Evolutionary conservation across 2,329 filamentous ascomycete genomes (phyloP).

Genomic region (Dactylellina parvicollis): DNA sequence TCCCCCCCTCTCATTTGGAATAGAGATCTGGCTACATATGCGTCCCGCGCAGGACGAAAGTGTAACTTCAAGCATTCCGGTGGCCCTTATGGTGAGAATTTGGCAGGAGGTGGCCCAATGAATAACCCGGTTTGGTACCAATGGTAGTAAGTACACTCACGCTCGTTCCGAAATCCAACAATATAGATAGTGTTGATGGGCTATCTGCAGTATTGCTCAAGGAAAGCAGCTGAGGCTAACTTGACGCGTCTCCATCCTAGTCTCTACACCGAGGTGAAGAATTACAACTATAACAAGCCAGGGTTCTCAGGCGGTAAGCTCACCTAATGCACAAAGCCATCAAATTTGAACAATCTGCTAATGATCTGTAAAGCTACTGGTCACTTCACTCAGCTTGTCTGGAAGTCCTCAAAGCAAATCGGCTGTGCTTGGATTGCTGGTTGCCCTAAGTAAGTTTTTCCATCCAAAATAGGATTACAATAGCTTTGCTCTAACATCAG

Average conservation of each 20-base stretch:
- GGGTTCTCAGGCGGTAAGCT: conserved; percentile 40
- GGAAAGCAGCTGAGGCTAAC: conserved; percentile 6
- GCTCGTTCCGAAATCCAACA: conserved; percentile 39
- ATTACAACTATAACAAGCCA: conserved; percentile 44
- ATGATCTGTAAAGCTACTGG: conserved; percentile 65
- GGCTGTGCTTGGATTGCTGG: conserved; percentile 65
- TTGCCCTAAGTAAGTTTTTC: conserved; percentile 41
- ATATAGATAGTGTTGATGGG: conserved; percentile 21
- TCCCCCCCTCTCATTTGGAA: conserved; percentile 41
- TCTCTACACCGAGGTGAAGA: conserved; percentile 43
- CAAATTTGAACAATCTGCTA: neutral
- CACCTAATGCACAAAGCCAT: neutral
- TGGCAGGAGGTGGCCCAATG: conserved; percentile 50
- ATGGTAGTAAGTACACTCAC: conserved; percentile 50
- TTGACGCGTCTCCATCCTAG: neutral
- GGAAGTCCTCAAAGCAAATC: conserved; percentile 71
- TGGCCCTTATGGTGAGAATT: conserved; percentile 52
- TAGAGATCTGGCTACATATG: conserved; percentile 40
- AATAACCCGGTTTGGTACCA: conserved; percentile 54
- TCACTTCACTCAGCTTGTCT: conserved; percentile 79
- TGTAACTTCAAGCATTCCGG: conserved; percentile 47
- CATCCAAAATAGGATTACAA: neutral
- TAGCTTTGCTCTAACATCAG: neutral
- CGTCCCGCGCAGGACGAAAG: conserved; percentile 32
- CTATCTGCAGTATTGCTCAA: neutral